Percentiles rank a stretch among this genome's conserved stretches.
Conservation (phyloP, 805 yeast genomes). For the Candida montana region DNA sequence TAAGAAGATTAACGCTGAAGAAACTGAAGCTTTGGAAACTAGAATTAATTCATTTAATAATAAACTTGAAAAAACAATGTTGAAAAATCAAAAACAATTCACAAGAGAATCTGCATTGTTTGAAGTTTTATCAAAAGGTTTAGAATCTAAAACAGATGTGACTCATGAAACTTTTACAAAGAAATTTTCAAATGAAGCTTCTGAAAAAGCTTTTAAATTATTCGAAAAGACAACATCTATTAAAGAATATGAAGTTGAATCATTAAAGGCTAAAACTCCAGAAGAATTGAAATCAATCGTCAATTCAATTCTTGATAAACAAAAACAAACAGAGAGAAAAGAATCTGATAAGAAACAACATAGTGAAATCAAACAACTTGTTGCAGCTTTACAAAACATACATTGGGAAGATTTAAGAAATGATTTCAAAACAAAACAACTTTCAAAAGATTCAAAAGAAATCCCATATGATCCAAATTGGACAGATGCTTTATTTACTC, state of each 20-base stretch:
- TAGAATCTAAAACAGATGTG: constrained; percentile 11
- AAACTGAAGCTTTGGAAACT: constrained; percentile 15
- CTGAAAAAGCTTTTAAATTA: constrained; percentile 22
- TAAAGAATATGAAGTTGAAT: constrained; percentile 12
- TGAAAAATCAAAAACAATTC: constrained; percentile 18
- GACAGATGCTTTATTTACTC: constrained; percentile 41
- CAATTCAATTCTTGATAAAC: constrained; percentile 7
- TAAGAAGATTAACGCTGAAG: constrained; percentile 13
- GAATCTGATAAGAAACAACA: constrained; percentile 28
- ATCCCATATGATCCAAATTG: constrained; percentile 45
- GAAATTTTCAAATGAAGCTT: constrained; percentile 14
- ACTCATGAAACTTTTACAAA: constrained; percentile 10
- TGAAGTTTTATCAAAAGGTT: constrained; percentile 15
- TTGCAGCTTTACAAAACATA: constrained; percentile 18
- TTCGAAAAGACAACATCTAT: constrained; percentile 15
- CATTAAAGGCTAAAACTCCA: constrained; percentile 11
- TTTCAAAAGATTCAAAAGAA: constrained; percentile 19
- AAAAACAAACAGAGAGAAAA: constrained; percentile 17
- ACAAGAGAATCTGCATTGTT: constrained; percentile 17
- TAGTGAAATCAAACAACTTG: constrained; percentile 22
- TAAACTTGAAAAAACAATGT: constrained; percentile 17
- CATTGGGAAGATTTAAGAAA: constrained; percentile 26
- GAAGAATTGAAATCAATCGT: constrained; percentile 10
- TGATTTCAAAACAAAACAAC: constrained; percentile 27
- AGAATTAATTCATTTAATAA: constrained; percentile 16